These are phyloP conservation scores for Paramecium primaurelia DNA, from an alignment of 73 alveolate species.

Conservation along the genomic window DNA sequence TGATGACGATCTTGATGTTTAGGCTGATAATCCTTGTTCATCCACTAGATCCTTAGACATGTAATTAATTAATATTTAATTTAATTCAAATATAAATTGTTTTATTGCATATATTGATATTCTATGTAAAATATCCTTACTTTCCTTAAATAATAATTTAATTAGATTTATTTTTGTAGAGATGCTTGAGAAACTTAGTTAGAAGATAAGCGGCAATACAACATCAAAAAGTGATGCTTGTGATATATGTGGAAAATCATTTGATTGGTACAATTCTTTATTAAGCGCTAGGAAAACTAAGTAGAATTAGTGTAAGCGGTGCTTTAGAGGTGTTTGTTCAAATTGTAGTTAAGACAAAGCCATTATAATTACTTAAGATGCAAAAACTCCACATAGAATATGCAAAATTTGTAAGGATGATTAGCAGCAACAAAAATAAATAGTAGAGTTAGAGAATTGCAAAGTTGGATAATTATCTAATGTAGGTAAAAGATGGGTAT, in stretches of 20 bases:
- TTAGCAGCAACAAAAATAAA: neutral
- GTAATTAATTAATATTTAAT: neutral
- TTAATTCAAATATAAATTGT: neutral
- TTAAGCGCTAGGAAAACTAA: neutral
- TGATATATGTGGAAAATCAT: neutral
- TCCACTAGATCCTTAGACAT: neutral
- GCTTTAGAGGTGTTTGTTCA: neutral
- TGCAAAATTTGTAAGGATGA: constrained; percentile 38
- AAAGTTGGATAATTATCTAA: neutral
- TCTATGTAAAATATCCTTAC: neutral
- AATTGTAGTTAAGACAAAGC: constrained; percentile 15
- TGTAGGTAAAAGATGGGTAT: constrained; percentile 32
- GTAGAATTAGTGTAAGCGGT: constrained; percentile 20
- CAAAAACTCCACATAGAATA: constrained; percentile 23
- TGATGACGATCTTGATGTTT: neutral
- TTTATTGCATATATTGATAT: neutral
- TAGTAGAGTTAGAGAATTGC: neutral
- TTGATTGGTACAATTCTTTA: neutral
- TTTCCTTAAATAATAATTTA: neutral
- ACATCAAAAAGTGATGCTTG: neutral
- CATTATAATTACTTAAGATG: neutral
- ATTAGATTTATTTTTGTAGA: neutral
- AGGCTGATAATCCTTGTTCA: neutral
- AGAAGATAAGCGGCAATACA: neutral
- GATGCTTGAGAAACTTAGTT: neutral